Conservation (phyloP, 1,284 basidiomycete species). For the Earliella scabrosa region DNA sequence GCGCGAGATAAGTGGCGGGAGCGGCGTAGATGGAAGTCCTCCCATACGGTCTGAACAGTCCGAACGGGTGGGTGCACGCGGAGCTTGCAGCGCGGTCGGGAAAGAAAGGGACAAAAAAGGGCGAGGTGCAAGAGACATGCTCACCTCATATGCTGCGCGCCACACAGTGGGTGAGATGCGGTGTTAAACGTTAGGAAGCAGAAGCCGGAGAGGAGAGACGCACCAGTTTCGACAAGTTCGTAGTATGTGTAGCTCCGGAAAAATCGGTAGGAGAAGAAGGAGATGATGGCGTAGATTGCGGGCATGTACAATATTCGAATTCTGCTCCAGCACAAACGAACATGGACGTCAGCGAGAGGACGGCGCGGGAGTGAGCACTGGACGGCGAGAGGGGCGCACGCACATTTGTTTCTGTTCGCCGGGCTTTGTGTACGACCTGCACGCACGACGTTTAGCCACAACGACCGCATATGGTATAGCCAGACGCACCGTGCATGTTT, state of each 20-base stretch:
- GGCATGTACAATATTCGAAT: conserved; percentile 83
- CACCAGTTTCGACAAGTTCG: conserved; percentile 73
- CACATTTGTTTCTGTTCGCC: conserved; percentile 79
- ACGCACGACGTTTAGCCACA: not conserved
- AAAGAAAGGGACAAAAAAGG: not conserved
- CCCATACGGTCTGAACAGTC: no score
- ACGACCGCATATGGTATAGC: not conserved
- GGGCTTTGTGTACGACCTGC: conserved; percentile 68
- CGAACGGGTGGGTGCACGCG: no score
- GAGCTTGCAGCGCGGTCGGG: no score
- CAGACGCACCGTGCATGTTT: conserved; percentile 61
- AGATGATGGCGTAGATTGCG: conserved; percentile 81
- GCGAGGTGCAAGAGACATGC: conserved; percentile 12
- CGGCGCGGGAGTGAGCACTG: not conserved
- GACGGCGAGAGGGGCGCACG: conserved; percentile 31
- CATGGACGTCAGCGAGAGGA: not conserved
- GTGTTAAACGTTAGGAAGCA: not conserved
- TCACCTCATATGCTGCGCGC: conserved; percentile 50
- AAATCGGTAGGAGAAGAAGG: conserved; percentile 87
- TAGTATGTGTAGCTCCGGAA: conserved; percentile 86
- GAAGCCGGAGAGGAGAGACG: conserved; percentile 34
- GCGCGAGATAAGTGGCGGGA: no score
- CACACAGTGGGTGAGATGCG: not conserved
- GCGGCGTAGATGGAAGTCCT: no score
- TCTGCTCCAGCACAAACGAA: conserved; percentile 41